These are phyloP conservation scores for Epicoccum sorghinum DNA, from an alignment of 2,329 filamentous ascomycete genomes.

Conservation along the genomic window DNA sequence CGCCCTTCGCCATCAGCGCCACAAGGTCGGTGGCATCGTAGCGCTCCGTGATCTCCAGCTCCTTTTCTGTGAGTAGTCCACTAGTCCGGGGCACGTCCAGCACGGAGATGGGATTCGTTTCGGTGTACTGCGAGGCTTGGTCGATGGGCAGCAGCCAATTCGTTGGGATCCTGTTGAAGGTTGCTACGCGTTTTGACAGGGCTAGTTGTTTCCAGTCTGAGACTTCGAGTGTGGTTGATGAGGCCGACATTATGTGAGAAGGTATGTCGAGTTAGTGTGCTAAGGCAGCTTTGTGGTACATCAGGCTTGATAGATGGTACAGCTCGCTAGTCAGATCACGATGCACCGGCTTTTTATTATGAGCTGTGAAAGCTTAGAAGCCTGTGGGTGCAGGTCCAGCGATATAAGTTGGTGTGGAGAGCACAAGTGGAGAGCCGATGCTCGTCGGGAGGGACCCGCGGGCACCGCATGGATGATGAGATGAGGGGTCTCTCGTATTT, in stretches of 20 bases:
- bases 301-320: neutral
- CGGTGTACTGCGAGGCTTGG: conserved; percentile 23
- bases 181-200: conserved; percentile 36
- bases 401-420: neutral
- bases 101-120: conserved; percentile 32
- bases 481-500: no score
- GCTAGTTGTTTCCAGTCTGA: conserved; percentile 41
- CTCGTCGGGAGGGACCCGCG: no score
- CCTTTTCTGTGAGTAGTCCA: conserved; percentile 38
- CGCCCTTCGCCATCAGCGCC: conserved; percentile 27
- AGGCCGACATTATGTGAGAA: neutral
- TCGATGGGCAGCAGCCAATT: conserved; percentile 40
- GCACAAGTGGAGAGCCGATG: conserved; percentile 13
- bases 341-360: no score
- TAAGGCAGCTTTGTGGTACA: neutral
- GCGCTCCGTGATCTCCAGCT: conserved; percentile 44
- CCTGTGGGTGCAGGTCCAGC: no score
- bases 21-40: conserved; percentile 44
- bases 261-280: neutral
- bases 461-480: no score
- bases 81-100: conserved; percentile 39
- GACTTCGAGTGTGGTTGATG: neutral
- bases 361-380: neutral
- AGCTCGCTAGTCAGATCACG: no score
- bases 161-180: conserved; percentile 38